phyloP scores from a whole-genome alignment of 352 stramenopile species.

The Globisporangium viniferum region DNA sequence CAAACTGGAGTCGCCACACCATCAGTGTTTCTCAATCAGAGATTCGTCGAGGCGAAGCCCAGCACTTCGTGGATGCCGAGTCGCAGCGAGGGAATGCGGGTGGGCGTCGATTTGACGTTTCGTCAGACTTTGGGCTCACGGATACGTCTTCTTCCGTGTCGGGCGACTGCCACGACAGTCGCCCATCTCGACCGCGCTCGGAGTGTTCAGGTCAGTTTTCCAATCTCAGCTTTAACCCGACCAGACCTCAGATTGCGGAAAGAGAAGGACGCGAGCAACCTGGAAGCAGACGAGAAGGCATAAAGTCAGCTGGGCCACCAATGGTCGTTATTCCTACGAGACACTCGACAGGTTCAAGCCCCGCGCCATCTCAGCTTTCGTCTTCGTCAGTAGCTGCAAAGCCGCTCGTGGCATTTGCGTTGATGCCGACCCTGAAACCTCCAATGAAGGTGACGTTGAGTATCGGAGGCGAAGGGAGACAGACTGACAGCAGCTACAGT shows the following conservation, averaged over 20 bases:
- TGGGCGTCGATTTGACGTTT: background rate
- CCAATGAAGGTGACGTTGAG: conserved; percentile 12
- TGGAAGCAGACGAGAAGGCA: background rate
- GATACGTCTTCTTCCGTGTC: background rate
- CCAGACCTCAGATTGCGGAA: background rate
- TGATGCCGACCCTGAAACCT: conserved; percentile 7
- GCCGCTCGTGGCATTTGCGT: background rate
- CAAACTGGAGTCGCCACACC: conserved; percentile 4
- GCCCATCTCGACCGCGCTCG: background rate
- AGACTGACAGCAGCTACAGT: background rate
- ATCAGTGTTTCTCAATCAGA: background rate
- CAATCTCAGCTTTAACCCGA: background rate
- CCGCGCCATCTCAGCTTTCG: background rate
- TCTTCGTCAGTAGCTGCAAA: background rate
- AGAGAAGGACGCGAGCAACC: background rate
- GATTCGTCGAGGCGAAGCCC: background rate
- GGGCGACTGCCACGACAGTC: background rate
- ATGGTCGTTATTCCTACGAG: conserved; percentile 2
- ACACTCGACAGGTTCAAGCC: background rate
- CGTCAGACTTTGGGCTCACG: background rate
- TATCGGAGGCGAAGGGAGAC: background rate
- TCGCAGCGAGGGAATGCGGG: background rate
- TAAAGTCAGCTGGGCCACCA: background rate
- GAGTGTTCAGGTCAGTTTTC: background rate
- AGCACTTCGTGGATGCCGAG: background rate